Base-by-base conservation (phyloP, 2,329 filamentous ascomycete species). In the Geoglossum cookeanum region DNA sequence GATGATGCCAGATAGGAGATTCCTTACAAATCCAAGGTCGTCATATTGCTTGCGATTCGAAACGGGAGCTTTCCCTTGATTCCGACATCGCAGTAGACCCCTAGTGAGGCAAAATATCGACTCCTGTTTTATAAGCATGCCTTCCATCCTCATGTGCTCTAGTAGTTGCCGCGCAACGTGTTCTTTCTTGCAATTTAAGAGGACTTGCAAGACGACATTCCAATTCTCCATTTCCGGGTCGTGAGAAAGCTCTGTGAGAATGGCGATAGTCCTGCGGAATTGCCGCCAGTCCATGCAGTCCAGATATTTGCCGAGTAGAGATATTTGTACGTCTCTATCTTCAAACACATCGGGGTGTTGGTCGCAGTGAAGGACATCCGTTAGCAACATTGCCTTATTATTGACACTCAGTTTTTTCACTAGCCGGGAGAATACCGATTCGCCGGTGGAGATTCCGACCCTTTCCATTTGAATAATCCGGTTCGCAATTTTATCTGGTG, bases 291-390 rank as follows among this genome's bases (percentile, higher is more conserved):
- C 75, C 51, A 70, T 68, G 33, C 67, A 66, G n/a, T 72, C 65
- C 29, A 79, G 71, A 63, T 78, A 80, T 11, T 71, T 71, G 3
- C 69, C 61, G 1, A 85, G 69, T 3, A 84, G 68, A 3, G 69
- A 68, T 60, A 78, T 74, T 63, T 84, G 81, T 9, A 78, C 68
- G 4, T 69, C 61, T 4, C 60, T 61, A 63, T 85, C 75, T 61
- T 81, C 80, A 55, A 82, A 75, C 6, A 75, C 72, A 59, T 84
- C 80, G 1, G 80, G 80, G 67, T 85, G 81, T 58, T 83, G 77
- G 64, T 85, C 81, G 61, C 75, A 81, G 44, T 72, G 64, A 6
- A 82, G 63, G 8, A 83, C 65, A 59, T 74, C 72, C 7, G 72
- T 66, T 56, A 80, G 72, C 22, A 81, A 64, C 5, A 72, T 68